Conservation (phyloP, 495 filamentous ascomycete genomes). For the Collariella sp. region DNA sequence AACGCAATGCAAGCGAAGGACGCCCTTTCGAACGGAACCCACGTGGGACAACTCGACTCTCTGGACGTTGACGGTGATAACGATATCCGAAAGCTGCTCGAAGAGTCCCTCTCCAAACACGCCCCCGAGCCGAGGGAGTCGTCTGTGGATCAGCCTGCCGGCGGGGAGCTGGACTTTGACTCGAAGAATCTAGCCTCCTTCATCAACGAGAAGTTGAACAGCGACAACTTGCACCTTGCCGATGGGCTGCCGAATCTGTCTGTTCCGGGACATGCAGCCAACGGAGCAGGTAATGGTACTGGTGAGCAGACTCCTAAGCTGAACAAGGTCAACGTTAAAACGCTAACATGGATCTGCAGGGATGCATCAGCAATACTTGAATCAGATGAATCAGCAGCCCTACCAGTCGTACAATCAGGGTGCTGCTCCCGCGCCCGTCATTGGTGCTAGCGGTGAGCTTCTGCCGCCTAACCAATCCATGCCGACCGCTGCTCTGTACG, state of each 20-base stretch:
- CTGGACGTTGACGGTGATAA: slow-evolving; percentile 2
- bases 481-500: slow-evolving; percentile 71
- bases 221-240: neutral
- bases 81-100: slow-evolving; percentile 22
- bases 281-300: neutral
- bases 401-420: slow-evolving; percentile 20
- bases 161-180: slow-evolving; percentile 9
- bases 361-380: slow-evolving; percentile 17
- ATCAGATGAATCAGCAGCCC: slow-evolving; percentile 11
- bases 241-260: slow-evolving; percentile 16
- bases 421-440: neutral
- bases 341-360: neutral
- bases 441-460: slow-evolving; percentile 10
- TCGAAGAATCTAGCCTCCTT: slow-evolving; percentile 20
- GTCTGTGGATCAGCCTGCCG: neutral
- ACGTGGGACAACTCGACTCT: neutral
- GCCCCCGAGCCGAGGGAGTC: slow-evolving; percentile 7
- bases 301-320: slow-evolving; percentile 5
- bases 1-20: slow-evolving; percentile 5
- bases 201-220: slow-evolving; percentile 21
- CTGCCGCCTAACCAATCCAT: slow-evolving; percentile 63
- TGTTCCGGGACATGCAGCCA: slow-evolving; percentile 5
- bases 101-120: slow-evolving; percentile 19
- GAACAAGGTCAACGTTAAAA: neutral
- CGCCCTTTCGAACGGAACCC: neutral